Conservation (phyloP, 768 basidiomycete genomes). For the Rhizopogon vinicolor region DNA sequence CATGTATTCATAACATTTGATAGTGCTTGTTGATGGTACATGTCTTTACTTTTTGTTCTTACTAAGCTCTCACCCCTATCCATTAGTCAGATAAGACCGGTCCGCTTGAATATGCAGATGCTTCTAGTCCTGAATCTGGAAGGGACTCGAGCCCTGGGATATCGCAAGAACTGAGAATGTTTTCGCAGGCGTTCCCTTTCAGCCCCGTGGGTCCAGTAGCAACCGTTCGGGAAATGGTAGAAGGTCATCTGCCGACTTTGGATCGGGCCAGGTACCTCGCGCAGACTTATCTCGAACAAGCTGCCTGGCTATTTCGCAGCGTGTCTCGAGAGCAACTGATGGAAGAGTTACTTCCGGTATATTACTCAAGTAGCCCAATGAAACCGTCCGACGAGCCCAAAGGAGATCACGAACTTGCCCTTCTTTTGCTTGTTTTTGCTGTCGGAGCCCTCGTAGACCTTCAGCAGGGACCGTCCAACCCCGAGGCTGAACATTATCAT, state of each 20-base stretch:
- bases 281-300: constrained; percentile 42
- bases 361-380: constrained; percentile 30
- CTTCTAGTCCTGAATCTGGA: constrained; percentile 21
- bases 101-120: constrained; percentile 9
- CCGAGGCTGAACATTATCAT: constrained; percentile 58
- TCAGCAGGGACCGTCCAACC: constrained; percentile 20
- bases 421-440: constrained; percentile 48
- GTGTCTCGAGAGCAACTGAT: constrained; percentile 42
- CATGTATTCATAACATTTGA: constrained; percentile 5
- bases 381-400: constrained; percentile 32
- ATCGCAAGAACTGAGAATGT: constrained; percentile 34
- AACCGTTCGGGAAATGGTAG: constrained; percentile 46
- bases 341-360: constrained; percentile 35
- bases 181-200: constrained; percentile 62
- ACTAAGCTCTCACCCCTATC: constrained; percentile 3
- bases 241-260: constrained; percentile 49
- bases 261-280: constrained; percentile 42
- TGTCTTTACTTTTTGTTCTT: constrained; percentile 3
- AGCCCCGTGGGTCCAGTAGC: constrained; percentile 49
- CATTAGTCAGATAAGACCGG: constrained; percentile 20
- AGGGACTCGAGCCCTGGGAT: constrained; percentile 25
- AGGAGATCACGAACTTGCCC: constrained; percentile 43
- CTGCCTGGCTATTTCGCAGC: constrained; percentile 48
- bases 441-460: constrained; percentile 45
- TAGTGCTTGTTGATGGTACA: constrained; percentile 31